Evolutionary conservation across 164 flowering plant species (phyloP), one percentile per base, ranked within the genome.

Genomic region (Santalum album): DNA sequence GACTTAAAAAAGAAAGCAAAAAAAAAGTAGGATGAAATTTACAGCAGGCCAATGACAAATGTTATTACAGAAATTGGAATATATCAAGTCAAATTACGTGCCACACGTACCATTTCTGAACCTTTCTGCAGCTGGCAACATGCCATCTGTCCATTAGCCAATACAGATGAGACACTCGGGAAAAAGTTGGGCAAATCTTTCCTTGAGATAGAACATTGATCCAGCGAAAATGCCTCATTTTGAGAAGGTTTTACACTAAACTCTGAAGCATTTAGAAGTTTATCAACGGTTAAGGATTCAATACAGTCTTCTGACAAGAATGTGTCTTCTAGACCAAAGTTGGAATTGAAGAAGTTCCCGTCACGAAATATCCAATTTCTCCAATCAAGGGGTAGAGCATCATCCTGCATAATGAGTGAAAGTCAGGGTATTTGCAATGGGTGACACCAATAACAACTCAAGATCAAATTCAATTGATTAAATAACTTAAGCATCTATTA

Each of bases 361-460:
- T 83, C 87, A 62, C 44, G 54, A 63, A 92, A 76, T 29, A 45
- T 58, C 96, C 95, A 89, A 35, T 74, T 61, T 57, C 66, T 74
- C 98, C 98, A 92, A 64, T 89, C 87, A 55, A 78, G 58, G 6
- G 66, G 46, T 15, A 55, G 22, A 38, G 19, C 59, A 56, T 75
- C 80, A 47, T 78, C 85, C 94, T 86, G 78, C 58, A 29, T 29
- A 29, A 65, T 24, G 54, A 64, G 51, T 10, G 48, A 44, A 25
- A 38, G 6, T 9, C 25, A 23, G 40, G 57, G n/a, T n/a, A 22
- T 16, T 35, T 50, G 23, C 34, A 38, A 17, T 10, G 7, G 10
- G 23, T n/a, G 23, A 10, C 32, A 32, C 27, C 21, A 23, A 29
- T 27, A 19, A n/a, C 1, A 43, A 43, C n/a, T 43, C 1, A 4